Evolutionary conservation across 1,284 basidiomycete genomes (phyloP), one percentile per base, ranked within the genome.

Genomic region (Stereum hirsutum): DNA sequence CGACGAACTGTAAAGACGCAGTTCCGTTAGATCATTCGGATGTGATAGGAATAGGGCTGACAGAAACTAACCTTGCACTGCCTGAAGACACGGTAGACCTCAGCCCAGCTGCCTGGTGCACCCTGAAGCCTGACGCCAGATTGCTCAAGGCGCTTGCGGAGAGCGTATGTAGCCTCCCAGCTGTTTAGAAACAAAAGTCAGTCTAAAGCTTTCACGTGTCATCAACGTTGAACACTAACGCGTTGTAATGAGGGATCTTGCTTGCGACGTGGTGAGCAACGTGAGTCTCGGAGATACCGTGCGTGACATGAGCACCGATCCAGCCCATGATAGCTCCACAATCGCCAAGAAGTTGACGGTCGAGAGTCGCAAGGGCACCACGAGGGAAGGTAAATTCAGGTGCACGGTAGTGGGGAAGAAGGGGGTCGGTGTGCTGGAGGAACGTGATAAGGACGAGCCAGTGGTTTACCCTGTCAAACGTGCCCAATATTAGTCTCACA

Each of bases 341-440:
- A 53, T 86, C 87, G 41, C 91, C 91, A 31, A 96, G 71, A 51
- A 93, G 78, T 54, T 68, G 78, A 48, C 96, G 91, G 65, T 99
- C 93, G 38, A 98, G 74, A 17, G 95, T 99, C 49, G 89, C 72
- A 41, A 99, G 81, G 15, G 95, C 95, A 49, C 95, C 95, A 55
- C 95, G 91, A 42, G 87, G 74, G 75, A 99, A 99, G 38, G 85
- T 96, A 75, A 95, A 98, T 56, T 87, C 81, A 37, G 82, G 65
- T 20, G 85, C 81, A 53, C 89, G 87, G 77, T 98, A 99, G 69
- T 99, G 95, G 42, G 94, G 93, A 25, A 98, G 74, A 34, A 87
- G 62, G 17, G 93, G 91, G 68, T 98, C 95, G 55, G 95, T 97
- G 74, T 98, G 96, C 68, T 98, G 96, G 48, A 98, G 75, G 83